These are phyloP conservation scores for Hypoxylon sp. DNA, from an alignment of 2,329 filamentous ascomycete species.

Conservation along the genomic window DNA sequence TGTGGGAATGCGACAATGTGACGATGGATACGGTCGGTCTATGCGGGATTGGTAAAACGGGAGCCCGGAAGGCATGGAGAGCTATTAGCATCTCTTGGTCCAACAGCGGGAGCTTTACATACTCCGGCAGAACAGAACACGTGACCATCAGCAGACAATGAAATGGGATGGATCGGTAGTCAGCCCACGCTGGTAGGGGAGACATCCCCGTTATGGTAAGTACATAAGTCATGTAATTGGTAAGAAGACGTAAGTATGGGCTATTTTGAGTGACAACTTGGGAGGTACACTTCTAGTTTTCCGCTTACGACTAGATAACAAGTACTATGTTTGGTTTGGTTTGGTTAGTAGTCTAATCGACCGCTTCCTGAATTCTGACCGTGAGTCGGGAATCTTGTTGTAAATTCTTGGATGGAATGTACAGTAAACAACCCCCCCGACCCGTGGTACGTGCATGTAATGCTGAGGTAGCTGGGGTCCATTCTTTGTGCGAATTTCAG, in stretches of 20 bases:
- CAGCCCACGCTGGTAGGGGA: constrained; percentile 21
- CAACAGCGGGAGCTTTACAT: neutral
- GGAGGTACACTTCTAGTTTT: neutral
- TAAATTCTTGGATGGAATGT: neutral
- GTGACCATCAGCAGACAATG: constrained; percentile 36
- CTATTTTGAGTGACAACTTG: neutral
- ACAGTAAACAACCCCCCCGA: constrained; percentile 16
- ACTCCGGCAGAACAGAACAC: constrained; percentile 22
- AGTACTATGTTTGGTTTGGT: neutral
- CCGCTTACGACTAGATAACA: neutral
- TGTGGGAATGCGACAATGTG: neutral
- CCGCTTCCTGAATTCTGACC: constrained; percentile 17
- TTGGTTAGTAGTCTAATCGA: constrained; percentile 2
- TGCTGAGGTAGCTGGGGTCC: constrained; percentile 7
- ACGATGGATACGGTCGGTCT: neutral
- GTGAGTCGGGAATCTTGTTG: constrained; percentile 9
- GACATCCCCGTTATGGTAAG: neutral
- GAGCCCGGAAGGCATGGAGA: neutral
- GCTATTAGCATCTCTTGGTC: neutral
- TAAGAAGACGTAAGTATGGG: neutral
- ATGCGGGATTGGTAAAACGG: neutral
- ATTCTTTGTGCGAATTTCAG: constrained; percentile 20
- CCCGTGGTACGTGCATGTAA: constrained; percentile 12
- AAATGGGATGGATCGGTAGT: constrained; percentile 22
- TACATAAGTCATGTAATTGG: constrained; percentile 14